Evolutionary conservation across 2,329 filamentous ascomycete species (phyloP).

Genomic region (Pseudocercospora musae): DNA sequence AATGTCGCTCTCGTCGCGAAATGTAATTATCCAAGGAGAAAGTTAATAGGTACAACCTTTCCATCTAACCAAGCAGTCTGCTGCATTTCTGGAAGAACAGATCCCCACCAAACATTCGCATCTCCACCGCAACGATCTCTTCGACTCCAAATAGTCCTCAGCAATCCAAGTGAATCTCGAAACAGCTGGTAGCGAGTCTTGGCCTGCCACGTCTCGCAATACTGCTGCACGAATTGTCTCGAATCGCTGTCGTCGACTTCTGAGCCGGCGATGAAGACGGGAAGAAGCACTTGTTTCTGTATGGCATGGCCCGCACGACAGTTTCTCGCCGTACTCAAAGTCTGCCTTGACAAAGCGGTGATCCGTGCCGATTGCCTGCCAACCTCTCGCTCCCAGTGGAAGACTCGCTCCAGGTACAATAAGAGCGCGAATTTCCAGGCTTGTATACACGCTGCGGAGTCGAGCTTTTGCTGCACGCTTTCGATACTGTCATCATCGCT

Average conservation of each 20-base stretch:
- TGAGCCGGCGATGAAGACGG: conserved; percentile 2
- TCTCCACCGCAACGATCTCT: not conserved
- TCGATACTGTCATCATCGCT: not conserved
- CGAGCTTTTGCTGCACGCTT: conserved; percentile 1
- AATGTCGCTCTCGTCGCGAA: not conserved
- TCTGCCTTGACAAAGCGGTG: not conserved
- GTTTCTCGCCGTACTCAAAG: not conserved
- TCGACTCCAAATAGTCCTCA: conserved; percentile 3
- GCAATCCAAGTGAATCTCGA: not conserved
- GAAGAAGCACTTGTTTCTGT: conserved; percentile 4
- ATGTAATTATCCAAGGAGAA: conserved; percentile 1
- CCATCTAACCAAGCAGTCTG: not conserved
- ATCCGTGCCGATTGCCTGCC: not conserved
- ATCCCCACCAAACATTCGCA: conserved; percentile 3
- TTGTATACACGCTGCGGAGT: not conserved
- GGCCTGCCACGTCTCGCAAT: conserved; percentile 2
- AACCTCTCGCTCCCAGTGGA: not conserved
- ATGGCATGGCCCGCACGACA: not conserved
- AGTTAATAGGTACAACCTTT: conserved; percentile 1
- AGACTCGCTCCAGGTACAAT: conserved; percentile 2
- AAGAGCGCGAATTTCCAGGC: conserved; percentile 4
- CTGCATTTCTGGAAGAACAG: conserved; percentile 2
- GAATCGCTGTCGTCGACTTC: conserved; percentile 3
- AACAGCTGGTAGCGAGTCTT: conserved; percentile 9
- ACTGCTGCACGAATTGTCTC: not conserved